Evolutionary conservation across 2,329 filamentous ascomycete species (phyloP), one percentile per base, ranked within the genome.

Genomic region (Karstenula rhodostoma): DNA sequence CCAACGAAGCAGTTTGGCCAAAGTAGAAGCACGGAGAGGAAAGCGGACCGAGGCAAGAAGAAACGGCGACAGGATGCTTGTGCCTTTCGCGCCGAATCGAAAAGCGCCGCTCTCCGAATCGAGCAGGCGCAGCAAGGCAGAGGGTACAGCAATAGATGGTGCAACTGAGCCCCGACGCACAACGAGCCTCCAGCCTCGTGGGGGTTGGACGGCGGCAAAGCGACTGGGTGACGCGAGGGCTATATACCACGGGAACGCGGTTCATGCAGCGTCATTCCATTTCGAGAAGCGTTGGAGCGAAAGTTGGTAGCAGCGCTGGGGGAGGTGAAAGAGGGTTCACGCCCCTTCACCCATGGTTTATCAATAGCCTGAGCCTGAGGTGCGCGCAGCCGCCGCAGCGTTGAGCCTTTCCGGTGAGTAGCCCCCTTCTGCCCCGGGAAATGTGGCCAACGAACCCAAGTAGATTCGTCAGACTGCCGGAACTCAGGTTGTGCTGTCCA

Each of bases 311-410:
- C 19, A 33, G 29, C 12, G 19, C 27, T 19, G 50, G 50, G 43
- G 50, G 29, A 53, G 35, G 35, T 29, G 50, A 53, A 35, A 22
- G 17, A 29, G 15, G 12, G 15, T 12, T 25, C 19, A 42, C 22
- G 19, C 49, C n/a, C 50, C 17, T 53, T 43, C 50, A 53, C 50
- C 23, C 50, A 53, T 43, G 35, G 35, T 53, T 13, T 29, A 43
- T 32, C 48, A 15, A 13, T 40, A 17, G 17, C 22, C 51, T 43
- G 33, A 17, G 17, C 22, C 51, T 43, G 33, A 27, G 19, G 19
- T 22, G 13, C 35, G 35, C 35, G 4, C 35, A n/a, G n/a, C n/a
- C n/a, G n/a, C n/a, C n/a, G n/a, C n/a, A 40, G 35, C 13, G 35
- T 12, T 40, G 35, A 40, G 35, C 35, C 35, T 40, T 25, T 54